Evolutionary conservation across 192 early-diverging fungal species (phyloP).

Genomic region (Coemansia sp.): DNA sequence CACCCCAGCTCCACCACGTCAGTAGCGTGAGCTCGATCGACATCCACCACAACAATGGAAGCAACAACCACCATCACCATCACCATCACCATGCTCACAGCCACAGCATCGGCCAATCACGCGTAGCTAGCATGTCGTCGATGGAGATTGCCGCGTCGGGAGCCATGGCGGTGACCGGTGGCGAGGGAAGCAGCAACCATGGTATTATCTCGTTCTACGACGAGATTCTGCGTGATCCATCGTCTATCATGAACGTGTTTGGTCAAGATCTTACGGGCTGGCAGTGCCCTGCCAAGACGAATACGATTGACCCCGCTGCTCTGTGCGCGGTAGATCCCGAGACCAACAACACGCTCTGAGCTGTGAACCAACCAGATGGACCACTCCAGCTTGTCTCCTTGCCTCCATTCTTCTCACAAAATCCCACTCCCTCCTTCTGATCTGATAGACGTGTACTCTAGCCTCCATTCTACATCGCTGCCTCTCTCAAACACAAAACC

Average conservation of each 20-base stretch:
- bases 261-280: slow-evolving; percentile 52
- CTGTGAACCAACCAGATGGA: not conserved
- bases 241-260: slow-evolving; percentile 55
- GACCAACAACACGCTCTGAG: slow-evolving; percentile 38
- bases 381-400: slow-evolving; percentile 2
- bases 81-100: slow-evolving; percentile 22
- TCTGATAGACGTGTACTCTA: slow-evolving; percentile 52
- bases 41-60: slow-evolving; percentile 10
- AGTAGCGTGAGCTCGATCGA: slow-evolving; percentile 32
- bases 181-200: slow-evolving; percentile 20
- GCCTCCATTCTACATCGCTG: slow-evolving; percentile 22
- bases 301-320: slow-evolving; percentile 56
- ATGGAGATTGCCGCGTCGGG: slow-evolving; percentile 22
- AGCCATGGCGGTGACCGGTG: slow-evolving; percentile 13
- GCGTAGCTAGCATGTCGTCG: slow-evolving; percentile 16
- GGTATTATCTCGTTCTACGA: slow-evolving; percentile 50
- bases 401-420: not conserved
- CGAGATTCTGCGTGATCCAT: slow-evolving; percentile 53
- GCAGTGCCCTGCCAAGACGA: slow-evolving; percentile 55
- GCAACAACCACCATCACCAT: not conserved
- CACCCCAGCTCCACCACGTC: slow-evolving; percentile 42
- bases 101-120: slow-evolving; percentile 21
- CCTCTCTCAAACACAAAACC: slow-evolving; percentile 1
- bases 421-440: slow-evolving; percentile 10
- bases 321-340: slow-evolving; percentile 57